Percentiles rank a stretch among this genome's conserved stretches.
These are phyloP conservation scores for Cladophialophora psammophila DNA, from an alignment of 2,329 filamentous ascomycete genomes.

Conservation along the genomic window DNA sequence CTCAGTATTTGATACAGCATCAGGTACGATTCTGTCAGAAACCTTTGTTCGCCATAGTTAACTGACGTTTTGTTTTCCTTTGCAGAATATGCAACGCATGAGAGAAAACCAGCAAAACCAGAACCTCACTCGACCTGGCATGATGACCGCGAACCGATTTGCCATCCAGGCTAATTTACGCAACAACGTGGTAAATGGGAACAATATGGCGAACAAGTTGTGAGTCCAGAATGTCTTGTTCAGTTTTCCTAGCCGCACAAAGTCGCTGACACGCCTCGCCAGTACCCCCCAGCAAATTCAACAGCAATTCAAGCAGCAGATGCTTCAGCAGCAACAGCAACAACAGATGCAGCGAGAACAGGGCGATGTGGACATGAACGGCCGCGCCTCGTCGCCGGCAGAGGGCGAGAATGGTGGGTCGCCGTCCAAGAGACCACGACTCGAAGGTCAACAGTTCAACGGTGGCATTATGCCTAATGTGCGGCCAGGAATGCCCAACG, in stretches of 20 bases:
- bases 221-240: constrained; percentile 19
- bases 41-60: constrained; percentile 23
- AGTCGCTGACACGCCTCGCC: constrained; percentile 5
- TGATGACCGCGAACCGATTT: constrained; percentile 63
- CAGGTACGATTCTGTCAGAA: constrained; percentile 67
- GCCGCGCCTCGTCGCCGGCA: constrained; percentile 80
- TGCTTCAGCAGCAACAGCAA: constrained; percentile 71
- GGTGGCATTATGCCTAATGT: constrained; percentile 80
- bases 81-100: constrained; percentile 52
- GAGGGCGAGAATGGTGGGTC: constrained; percentile 88
- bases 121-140: constrained; percentile 69
- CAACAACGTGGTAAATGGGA: constrained; percentile 39
- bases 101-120: constrained; percentile 80
- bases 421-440: constrained; percentile 85
- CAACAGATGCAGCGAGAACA: constrained; percentile 82
- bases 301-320: constrained; percentile 49
- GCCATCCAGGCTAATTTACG: constrained; percentile 65
- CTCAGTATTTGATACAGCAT: constrained; percentile 80
- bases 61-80: constrained; percentile 16
- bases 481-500: constrained; percentile 71
- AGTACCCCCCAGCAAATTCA: constrained; percentile 41
- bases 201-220: constrained; percentile 37
- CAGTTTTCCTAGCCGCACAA: neutral
- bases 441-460: constrained; percentile 76
- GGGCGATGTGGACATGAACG: constrained; percentile 84